These are phyloP conservation scores for Aureobasidium mangrovei DNA, from an alignment of 2,329 filamentous ascomycete species.

Conservation along the genomic window DNA sequence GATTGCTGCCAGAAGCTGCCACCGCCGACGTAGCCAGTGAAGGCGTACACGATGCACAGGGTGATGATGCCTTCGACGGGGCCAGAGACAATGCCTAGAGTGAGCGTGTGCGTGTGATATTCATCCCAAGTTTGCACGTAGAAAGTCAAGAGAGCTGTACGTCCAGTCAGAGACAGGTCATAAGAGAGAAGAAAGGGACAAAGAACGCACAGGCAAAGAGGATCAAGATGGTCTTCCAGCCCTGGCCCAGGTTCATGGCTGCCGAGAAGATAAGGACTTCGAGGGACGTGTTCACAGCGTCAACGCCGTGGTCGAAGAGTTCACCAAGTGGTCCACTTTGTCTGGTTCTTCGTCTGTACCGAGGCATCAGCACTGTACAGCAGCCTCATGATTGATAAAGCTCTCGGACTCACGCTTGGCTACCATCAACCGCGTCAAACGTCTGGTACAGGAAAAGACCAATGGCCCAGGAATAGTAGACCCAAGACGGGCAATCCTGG, in stretches of 20 bases:
- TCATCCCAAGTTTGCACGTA: constrained; percentile 99
- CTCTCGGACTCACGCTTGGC: constrained; percentile 65
- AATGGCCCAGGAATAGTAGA: constrained; percentile 83
- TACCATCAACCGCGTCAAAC: constrained; percentile 92
- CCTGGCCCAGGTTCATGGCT: constrained; percentile 85
- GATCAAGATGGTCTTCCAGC: constrained; percentile 76
- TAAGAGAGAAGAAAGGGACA: too few relatives aligned
- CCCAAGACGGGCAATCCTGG: constrained; percentile 88
- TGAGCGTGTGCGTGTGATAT: constrained; percentile 94
- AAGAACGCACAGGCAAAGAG: constrained; percentile 65
- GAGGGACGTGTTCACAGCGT: constrained; percentile 91
- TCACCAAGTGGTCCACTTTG: constrained; percentile 93
- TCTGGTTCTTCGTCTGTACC: constrained; percentile 64
- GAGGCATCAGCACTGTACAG: constrained; percentile 6
- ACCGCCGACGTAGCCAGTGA: constrained; percentile 78
- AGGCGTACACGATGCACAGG: constrained; percentile 68
- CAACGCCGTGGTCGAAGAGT: constrained; percentile 94
- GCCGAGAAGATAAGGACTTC: constrained; percentile 88
- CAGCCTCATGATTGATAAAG: not conserved
- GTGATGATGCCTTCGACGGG: constrained; percentile 91
- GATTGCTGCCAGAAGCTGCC: constrained; percentile 89
- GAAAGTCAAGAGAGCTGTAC: constrained; percentile 75
- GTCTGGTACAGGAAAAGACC: constrained; percentile 96
- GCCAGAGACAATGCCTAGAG: constrained; percentile 82
- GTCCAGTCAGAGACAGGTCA: too few relatives aligned